Base-by-base conservation (phyloP, 202 grass and related monocot species). In the Dendrocalamus latiflorus region DNA sequence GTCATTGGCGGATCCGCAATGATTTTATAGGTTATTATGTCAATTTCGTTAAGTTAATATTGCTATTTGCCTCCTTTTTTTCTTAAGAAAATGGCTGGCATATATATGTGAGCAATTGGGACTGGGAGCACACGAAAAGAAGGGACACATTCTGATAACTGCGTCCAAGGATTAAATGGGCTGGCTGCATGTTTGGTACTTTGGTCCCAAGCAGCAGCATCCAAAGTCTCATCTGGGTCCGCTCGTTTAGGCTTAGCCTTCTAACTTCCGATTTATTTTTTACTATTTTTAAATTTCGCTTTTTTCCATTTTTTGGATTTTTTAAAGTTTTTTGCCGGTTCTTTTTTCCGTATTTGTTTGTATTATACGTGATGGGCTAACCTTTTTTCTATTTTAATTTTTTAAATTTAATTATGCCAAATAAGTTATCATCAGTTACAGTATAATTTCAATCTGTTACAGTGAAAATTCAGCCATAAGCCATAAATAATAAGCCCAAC, bases 201-300 rank as follows among this genome's bases (percentile, higher is more conserved):
- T n/a, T n/a, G 79, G 79, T 86, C 79, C 88, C 79, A 42, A 54
- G 65, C 81, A 68, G 84, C 84, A 79, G 88, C 84, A 90, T 83
- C 80, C 84, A 86, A 90, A 83, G 84, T 83, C n/a, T n/a, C n/a
- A n/a, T n/a, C n/a, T n/a, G n/a, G n/a, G n/a, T 0, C 30, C 30
- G 30, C 30, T 30, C 3, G 0, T 30, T 3, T 30, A 0, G 3
- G 0, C 0, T 30, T 30, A 0, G 3, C 0, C 3, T 30, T 30
- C 28, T 30, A 2, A 3, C 2, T 30, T 30, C 0, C 2, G 2
- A 3, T 3, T 30, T 3, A 30, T 30, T 30, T 30, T 30, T 3
- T 3, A 30, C 3, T 30, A 30, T 30, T 30, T 30, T 0, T 30
- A 30, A 30, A 30, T 30, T 30, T 30, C 3, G 3, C 3, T 3